Conservation (phyloP, 2,329 filamentous ascomycete genomes). For the Colletotrichum sp. region DNA sequence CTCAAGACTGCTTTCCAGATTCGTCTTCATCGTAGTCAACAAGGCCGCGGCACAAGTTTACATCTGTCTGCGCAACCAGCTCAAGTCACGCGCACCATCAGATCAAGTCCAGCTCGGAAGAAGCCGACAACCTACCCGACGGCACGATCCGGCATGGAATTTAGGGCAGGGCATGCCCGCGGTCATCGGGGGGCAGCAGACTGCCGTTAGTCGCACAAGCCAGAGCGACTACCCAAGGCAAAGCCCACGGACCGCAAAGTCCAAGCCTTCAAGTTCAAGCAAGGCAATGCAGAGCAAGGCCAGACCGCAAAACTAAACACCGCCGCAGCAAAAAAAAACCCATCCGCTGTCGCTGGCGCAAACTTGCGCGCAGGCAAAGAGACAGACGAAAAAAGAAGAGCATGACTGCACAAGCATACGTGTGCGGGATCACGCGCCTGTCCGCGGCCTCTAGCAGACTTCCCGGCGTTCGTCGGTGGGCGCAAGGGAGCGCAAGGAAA, state of each 20-base stretch:
- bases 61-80: background rate
- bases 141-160: background rate
- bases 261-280: background rate
- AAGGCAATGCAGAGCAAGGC: background rate
- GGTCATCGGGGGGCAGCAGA: background rate
- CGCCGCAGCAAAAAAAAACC: background rate
- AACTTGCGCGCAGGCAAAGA: background rate
- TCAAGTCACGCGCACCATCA: background rate
- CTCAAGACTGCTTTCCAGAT: background rate
- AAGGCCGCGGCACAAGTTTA: background rate
- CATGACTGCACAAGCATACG: background rate
- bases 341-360: background rate
- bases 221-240: background rate
- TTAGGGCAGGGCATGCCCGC: background rate
- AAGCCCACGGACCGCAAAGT: background rate
- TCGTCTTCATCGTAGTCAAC: background rate
- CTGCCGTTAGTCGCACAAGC: background rate
- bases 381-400: background rate
- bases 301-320: background rate
- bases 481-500: background rate
- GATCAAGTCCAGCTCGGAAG: background rate
- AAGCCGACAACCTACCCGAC: background rate
- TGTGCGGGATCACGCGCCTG: background rate
- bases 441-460: background rate
- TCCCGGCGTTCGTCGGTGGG: background rate